Percentiles rank a stretch among this genome's conserved stretches.
phyloP scores from a whole-genome alignment of 2,329 filamentous ascomycete species.

The Xylariaceae sp. region DNA sequence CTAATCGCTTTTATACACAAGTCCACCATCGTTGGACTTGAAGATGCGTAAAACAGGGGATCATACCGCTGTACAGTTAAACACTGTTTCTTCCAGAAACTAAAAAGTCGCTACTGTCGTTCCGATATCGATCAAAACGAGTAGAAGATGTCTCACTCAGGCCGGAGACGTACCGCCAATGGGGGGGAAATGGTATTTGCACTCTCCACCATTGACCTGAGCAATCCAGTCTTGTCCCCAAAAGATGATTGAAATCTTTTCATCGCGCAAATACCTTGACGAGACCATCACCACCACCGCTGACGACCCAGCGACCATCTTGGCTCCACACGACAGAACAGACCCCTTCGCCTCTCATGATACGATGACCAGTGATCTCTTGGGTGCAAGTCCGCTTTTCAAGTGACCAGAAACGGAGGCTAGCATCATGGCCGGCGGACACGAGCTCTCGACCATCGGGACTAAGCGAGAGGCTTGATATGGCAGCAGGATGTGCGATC shows the following conservation, averaged over 20 bases:
- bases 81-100: too few species aligned
- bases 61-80: too few species aligned
- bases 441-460: slow-evolving; percentile 94
- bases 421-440: slow-evolving; percentile 94
- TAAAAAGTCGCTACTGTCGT: too few species aligned
- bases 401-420: slow-evolving; percentile 93
- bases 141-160: too few species aligned
- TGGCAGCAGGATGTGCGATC: slow-evolving; percentile 93
- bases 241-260: slow-evolving; percentile 6
- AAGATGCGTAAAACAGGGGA: too few species aligned
- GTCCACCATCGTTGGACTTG: too few species aligned
- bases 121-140: too few species aligned
- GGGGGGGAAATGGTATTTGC: too few species aligned
- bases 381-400: slow-evolving; percentile 96
- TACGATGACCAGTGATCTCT: slow-evolving; percentile 89
- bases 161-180: too few species aligned
- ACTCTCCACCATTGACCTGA: too few species aligned
- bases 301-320: slow-evolving; percentile 93
- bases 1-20: too few species aligned
- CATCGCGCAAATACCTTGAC: slow-evolving; percentile 85
- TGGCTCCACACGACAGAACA: slow-evolving; percentile 95
- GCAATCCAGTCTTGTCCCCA: not conserved
- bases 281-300: slow-evolving; percentile 91
- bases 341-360: slow-evolving; percentile 96
- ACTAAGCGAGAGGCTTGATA: slow-evolving; percentile 88